These are phyloP conservation scores for Biscutella auriculata DNA, from an alignment of 441 rosid genomes.

Conservation along the genomic window DNA sequence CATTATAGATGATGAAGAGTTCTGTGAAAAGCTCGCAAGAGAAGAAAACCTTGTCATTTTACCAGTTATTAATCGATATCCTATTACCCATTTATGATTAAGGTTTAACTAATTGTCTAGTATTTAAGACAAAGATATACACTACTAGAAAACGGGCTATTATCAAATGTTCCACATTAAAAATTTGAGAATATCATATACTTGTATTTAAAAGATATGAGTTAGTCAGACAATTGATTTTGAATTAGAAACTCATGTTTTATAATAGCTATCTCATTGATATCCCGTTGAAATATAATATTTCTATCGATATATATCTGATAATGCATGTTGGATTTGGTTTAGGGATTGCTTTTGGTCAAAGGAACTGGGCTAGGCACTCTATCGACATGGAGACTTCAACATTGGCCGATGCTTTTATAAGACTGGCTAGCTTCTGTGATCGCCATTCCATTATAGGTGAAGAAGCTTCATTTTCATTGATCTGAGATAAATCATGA, in stretches of 20 bases:
- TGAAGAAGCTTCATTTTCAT: neutral
- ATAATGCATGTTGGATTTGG: neutral
- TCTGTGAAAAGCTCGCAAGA: constrained; percentile 25
- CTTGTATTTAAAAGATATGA: no score
- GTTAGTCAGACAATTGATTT: no score
- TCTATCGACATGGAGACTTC: constrained; percentile 19
- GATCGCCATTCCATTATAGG: neutral
- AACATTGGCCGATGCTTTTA: constrained; percentile 15
- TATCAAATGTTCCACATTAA: no score
- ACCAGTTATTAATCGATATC: constrained; percentile 19
- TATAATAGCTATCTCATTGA: no score
- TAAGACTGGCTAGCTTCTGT: constrained; percentile 17
- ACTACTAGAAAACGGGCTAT: no score
- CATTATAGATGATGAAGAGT: constrained; percentile 28
- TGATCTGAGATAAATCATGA: neutral
- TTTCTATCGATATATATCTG: no score
- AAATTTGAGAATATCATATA: no score
- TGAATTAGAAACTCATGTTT: no score
- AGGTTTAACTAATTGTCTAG: no score
- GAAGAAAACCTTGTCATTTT: constrained; percentile 34
- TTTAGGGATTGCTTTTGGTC: constrained; percentile 22
- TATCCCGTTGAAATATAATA: no score
- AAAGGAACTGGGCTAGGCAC: constrained; percentile 19
- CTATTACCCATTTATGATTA: no score
- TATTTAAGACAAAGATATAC: no score